Evolutionary conservation across 164 flowering plant genomes (phyloP).

Genomic region (Nymphaea thermarum): DNA sequence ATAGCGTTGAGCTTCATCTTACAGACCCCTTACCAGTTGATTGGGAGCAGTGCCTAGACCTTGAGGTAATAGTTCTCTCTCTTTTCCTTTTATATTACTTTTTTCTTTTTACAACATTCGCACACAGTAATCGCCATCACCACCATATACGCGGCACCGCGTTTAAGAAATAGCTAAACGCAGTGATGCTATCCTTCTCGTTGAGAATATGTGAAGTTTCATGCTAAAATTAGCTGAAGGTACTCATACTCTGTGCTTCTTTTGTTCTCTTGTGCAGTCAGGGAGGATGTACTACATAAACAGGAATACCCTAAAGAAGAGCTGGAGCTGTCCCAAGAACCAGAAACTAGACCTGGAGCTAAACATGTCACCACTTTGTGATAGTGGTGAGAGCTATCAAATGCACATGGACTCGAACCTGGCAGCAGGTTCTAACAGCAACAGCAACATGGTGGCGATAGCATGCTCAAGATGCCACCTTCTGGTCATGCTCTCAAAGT

Average conservation of each 20-base stretch:
- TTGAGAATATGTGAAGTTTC: background rate
- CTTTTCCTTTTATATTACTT: background rate
- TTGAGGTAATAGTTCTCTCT: constrained; percentile 27
- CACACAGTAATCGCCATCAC: background rate
- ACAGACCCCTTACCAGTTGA: constrained; percentile 40
- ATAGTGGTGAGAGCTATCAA: constrained; percentile 1
- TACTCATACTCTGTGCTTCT: background rate
- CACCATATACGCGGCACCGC: too few species aligned
- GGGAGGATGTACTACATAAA: constrained; percentile 56
- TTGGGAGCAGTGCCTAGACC: constrained; percentile 70
- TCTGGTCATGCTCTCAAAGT: constrained; percentile 47
- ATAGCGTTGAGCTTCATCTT: constrained; percentile 41
- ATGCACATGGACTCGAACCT: constrained; percentile 1
- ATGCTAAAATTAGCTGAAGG: background rate
- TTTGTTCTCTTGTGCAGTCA: constrained; percentile 26
- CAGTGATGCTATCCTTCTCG: background rate
- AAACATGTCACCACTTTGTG: constrained; percentile 33
- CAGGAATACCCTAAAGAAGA: constrained; percentile 43
- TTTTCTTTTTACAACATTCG: background rate
- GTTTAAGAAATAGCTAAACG: too few species aligned
- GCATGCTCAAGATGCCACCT: constrained; percentile 66
- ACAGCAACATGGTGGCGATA: constrained; percentile 53
- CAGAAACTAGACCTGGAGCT: constrained; percentile 53
- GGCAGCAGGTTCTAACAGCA: constrained; percentile 13
- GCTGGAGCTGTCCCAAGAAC: constrained; percentile 35